Conservation (phyloP, 176 grass and related monocot species). For the Hsuehochloa calcarea region DNA sequence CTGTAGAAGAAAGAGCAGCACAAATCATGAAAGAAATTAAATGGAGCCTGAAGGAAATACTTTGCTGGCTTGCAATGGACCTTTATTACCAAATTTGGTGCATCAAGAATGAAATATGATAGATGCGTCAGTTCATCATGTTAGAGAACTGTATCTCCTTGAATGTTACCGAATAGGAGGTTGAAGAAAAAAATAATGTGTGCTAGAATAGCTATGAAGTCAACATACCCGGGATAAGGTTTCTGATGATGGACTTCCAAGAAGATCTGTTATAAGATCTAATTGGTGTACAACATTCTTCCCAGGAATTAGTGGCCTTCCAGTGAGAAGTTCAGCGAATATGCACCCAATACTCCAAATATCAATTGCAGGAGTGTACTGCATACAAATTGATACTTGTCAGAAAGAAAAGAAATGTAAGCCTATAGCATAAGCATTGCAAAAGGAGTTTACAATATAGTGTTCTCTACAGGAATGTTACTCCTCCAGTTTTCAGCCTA, state of each 20-base stretch:
- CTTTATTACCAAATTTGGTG: not conserved
- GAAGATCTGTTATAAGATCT: conserved; percentile 75
- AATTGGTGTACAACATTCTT: conserved; percentile 77
- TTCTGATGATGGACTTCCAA: conserved; percentile 62
- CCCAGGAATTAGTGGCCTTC: conserved; percentile 60
- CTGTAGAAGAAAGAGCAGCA: no score
- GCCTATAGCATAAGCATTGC: conserved; percentile 16
- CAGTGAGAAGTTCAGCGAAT: conserved; percentile 25
- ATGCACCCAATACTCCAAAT: conserved; percentile 90
- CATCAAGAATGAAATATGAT: not conserved
- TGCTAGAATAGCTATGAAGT: not conserved
- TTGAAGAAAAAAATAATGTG: not conserved
- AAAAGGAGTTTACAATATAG: not conserved
- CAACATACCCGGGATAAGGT: conserved; percentile 73
- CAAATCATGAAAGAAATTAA: no score
- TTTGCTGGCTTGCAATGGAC: not conserved
- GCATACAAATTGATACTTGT: conserved; percentile 15
- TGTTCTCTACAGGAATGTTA: conserved; percentile 13
- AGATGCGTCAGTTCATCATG: not conserved
- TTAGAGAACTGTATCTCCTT: not conserved
- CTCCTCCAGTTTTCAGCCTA: not conserved
- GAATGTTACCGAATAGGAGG: not conserved
- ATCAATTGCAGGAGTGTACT: conserved; percentile 97
- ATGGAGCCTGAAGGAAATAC: not conserved
- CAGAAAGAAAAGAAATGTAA: conserved; percentile 26